Percentiles rank a stretch among this genome's conserved stretches.
phyloP scores from a whole-genome alignment of 768 basidiomycete genomes.

The Obba rivulosa region DNA sequence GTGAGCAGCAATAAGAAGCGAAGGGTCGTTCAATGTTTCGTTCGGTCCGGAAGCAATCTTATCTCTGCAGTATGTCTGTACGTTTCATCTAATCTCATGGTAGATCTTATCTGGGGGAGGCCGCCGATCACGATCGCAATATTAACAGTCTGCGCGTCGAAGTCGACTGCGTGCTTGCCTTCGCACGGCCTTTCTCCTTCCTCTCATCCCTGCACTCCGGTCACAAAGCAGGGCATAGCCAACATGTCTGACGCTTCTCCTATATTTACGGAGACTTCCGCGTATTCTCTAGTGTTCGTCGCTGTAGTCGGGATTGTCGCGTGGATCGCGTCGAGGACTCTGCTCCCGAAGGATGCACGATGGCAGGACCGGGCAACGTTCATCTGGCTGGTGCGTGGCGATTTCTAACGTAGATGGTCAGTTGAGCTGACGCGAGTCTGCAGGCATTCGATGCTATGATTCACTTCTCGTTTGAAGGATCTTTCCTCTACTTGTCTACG shows the following conservation, averaged over 20 bases:
- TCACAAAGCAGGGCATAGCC: too few species aligned
- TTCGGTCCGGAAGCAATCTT: too few species aligned
- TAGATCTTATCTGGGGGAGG: too few species aligned
- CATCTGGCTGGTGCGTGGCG: slow-evolving; percentile 66
- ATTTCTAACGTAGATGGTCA: background rate
- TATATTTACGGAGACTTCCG: slow-evolving; percentile 57
- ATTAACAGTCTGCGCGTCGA: too few species aligned
- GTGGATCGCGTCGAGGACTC: slow-evolving; percentile 42
- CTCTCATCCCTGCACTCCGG: too few species aligned
- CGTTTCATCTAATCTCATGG: too few species aligned
- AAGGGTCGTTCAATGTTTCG: too few species aligned
- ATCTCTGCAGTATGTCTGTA: too few species aligned
- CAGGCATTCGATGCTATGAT: slow-evolving; percentile 79
- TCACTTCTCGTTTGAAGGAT: slow-evolving; percentile 75
- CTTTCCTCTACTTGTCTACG: slow-evolving; percentile 72
- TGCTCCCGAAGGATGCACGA: slow-evolving; percentile 58
- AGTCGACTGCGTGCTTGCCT: too few species aligned
- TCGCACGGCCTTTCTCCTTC: too few species aligned
- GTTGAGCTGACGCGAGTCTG: background rate
- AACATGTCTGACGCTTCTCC: slow-evolving; percentile 12
- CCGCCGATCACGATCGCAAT: too few species aligned
- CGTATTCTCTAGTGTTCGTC: slow-evolving; percentile 59
- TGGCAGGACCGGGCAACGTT: slow-evolving; percentile 67
- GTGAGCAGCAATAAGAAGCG: too few species aligned
- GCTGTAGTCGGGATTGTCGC: slow-evolving; percentile 45